Evolutionary conservation across 371 early-diverging fungal species (phyloP), one percentile per base, ranked within the genome.

Genomic region (Mortierella sp.): DNA sequence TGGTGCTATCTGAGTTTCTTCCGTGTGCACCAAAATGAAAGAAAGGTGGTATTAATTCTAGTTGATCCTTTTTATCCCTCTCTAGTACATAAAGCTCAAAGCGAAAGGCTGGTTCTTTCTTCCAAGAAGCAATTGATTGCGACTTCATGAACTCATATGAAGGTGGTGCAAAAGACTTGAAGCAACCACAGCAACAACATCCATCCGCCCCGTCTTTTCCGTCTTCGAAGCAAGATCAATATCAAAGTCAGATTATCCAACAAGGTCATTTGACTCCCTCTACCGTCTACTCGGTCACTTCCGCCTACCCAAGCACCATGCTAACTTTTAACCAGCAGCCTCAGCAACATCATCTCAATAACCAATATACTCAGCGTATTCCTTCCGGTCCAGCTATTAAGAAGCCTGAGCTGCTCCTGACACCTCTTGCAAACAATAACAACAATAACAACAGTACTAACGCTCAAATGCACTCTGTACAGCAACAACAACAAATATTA

Each of bases 301-400:
- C 59, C 17, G 47, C 61, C 43, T 57, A 57, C 54, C 63, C 66
- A 45, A 62, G 42, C 74, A 64, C 55, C 61, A 80, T 80, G 81
- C 81, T 80, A 53, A 80, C 81, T 29, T 80, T 70, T 56, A 71
- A 70, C 61, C 81, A 80, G 34, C 73, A 69, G 42, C 62, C 69
- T 53, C 79, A 79, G 61, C 78, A 72, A 45, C 81, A 74, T 61
- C 81, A 80, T 61, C 74, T 74, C 53, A 60, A 67, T 42, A 80
- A 80, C 72, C 79, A 78, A 59, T 78, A 62, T 56, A 64, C 63
- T 43, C 79, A 72, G 45, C 72, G 73, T 47, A 43, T 72, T 43
- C 61, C 68, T 47, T 28, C 78, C 28, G 73, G 66, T 31, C 56
- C 68, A 9, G 28, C 70, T 35, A 49, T 64, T 29, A 66, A 70